A percentile compares a stretch with the other conserved stretches of the same genome.
Conservation (phyloP, 331 rosid species). For the Rosa hybrid region DNA sequence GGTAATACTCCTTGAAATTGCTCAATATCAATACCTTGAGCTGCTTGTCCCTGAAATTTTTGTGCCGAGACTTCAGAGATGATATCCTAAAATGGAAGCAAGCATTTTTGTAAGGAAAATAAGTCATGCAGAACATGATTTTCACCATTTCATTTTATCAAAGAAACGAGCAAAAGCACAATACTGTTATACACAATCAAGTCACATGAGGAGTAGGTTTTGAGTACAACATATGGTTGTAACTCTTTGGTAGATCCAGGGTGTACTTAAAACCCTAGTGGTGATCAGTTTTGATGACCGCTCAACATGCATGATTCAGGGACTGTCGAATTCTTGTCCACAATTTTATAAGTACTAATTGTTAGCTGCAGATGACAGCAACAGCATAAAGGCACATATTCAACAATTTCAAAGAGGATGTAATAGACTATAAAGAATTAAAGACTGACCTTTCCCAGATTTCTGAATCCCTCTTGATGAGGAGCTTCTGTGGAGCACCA, state of each 20-base stretch:
- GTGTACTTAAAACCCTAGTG: neutral
- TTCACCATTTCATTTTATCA: neutral
- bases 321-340: neutral
- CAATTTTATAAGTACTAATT: neutral
- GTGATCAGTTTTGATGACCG: neutral
- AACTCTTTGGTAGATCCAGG: neutral
- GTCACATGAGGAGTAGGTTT: neutral
- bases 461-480: constrained; percentile 26
- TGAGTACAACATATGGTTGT: neutral
- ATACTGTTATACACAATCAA: neutral
- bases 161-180: neutral
- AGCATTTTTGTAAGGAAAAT: constrained; percentile 16
- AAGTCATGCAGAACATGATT: neutral
- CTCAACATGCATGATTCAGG: neutral
- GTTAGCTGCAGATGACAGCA: constrained; percentile 3
- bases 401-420: neutral
- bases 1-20: constrained; percentile 46
- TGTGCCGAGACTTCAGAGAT: constrained; percentile 32
- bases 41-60: constrained; percentile 29
- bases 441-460: constrained; percentile 48
- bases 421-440: constrained; percentile 17
- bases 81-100: constrained; percentile 7
- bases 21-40: constrained; percentile 9
- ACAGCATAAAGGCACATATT: constrained; percentile 2
- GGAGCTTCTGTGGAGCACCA: constrained; percentile 41